phyloP scores from a whole-genome alignment of 768 basidiomycete species.

The Naganishia onofrii region DNA sequence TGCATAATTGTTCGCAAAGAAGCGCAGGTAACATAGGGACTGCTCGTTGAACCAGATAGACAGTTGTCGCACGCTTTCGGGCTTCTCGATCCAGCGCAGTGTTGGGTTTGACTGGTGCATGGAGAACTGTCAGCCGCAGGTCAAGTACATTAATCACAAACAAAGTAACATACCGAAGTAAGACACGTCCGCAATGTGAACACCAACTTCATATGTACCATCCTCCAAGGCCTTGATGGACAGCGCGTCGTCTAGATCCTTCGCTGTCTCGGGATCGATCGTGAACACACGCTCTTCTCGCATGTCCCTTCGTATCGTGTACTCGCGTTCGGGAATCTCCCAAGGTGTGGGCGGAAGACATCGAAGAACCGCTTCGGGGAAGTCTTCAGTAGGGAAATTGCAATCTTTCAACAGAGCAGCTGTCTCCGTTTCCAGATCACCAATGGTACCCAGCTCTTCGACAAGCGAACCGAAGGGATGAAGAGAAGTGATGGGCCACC shows the following conservation, averaged over 20 bases:
- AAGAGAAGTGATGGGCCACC: constrained; percentile 86
- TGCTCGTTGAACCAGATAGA: constrained; percentile 91
- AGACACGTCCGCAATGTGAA: constrained; percentile 96
- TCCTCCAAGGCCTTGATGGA: constrained; percentile 86
- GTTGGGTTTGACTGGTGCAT: constrained; percentile 49
- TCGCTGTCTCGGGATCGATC: constrained; percentile 83
- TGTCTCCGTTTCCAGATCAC: constrained; percentile 97
- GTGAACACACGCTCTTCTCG: constrained; percentile 83
- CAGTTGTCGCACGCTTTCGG: constrained; percentile 91
- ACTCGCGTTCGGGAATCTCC: constrained; percentile 83
- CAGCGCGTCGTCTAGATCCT: constrained; percentile 91
- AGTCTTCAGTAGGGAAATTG: constrained; percentile 97
- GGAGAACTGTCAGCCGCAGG: not conserved
- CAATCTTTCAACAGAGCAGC: constrained; percentile 96
- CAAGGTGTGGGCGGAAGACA: constrained; percentile 94
- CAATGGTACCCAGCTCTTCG: constrained; percentile 95
- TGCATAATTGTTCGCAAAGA: constrained; percentile 90
- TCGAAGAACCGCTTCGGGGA: constrained; percentile 89
- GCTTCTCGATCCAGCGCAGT: constrained; percentile 98
- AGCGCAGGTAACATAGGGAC: constrained; percentile 96
- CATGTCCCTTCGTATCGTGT: constrained; percentile 82
- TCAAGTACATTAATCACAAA: constrained; percentile 57
- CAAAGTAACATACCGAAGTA: constrained; percentile 60
- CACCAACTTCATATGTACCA: constrained; percentile 84
- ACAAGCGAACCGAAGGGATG: constrained; percentile 98